A percentile compares a stretch with the other conserved stretches of the same genome.
phyloP scores from a whole-genome alignment of 2,329 filamentous ascomycete species.

The Paradendryphiella salina region DNA sequence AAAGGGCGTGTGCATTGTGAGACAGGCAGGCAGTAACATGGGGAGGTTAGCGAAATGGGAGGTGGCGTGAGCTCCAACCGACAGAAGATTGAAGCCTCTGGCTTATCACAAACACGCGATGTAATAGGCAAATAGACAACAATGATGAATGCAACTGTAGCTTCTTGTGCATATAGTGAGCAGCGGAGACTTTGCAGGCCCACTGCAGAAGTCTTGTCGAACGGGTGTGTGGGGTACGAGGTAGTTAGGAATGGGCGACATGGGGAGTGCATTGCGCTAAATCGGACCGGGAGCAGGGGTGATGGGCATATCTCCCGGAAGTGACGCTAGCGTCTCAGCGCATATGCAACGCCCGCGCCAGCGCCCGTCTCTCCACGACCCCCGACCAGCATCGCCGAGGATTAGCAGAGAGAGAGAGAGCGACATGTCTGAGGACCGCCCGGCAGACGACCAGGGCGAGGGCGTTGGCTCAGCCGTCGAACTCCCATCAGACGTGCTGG shows the following conservation, averaged over 20 bases:
- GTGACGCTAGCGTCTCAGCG: slow-evolving; percentile 30
- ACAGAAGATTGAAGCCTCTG: not conserved
- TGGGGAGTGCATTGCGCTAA: slow-evolving; percentile 18
- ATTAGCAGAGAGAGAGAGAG: slow-evolving; percentile 29
- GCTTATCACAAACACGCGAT: not conserved
- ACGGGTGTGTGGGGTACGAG: slow-evolving; percentile 9
- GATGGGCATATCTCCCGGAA: slow-evolving; percentile 24
- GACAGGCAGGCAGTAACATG: slow-evolving; percentile 76
- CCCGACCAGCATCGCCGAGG: slow-evolving; percentile 19
- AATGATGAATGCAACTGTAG: not conserved
- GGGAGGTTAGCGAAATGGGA: slow-evolving; percentile 83
- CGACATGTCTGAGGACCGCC: slow-evolving; percentile 45
- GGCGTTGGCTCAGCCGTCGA: slow-evolving; percentile 31
- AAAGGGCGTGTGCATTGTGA: slow-evolving; percentile 71
- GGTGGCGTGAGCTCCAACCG: slow-evolving; percentile 50
- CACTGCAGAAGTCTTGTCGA: too few species aligned
- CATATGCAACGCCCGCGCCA: slow-evolving; percentile 9
- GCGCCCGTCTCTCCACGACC: slow-evolving; percentile 17
- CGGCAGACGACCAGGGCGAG: slow-evolving; percentile 35
- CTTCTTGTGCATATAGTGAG: not conserved
- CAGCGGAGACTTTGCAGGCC: not conserved
- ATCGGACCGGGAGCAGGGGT: slow-evolving; percentile 20
- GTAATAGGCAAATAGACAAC: not conserved
- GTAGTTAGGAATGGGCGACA: slow-evolving; percentile 15
- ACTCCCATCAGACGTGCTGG: slow-evolving; percentile 36